Conservation (phyloP, 1,284 basidiomycete genomes). For the Laetiporus sulphureus region DNA sequence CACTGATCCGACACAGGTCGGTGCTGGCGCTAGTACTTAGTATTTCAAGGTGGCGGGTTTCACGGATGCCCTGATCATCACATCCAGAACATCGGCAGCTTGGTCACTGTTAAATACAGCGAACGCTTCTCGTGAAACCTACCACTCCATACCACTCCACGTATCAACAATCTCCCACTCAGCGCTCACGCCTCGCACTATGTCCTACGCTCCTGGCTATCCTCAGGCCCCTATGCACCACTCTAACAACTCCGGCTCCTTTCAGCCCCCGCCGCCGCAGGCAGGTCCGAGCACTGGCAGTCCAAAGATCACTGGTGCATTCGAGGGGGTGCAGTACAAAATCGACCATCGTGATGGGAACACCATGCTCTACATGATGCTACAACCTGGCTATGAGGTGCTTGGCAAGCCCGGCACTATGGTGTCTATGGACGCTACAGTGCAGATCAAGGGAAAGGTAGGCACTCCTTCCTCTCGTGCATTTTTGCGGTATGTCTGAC, state of each 20-base stretch:
- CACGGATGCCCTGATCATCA: neutral
- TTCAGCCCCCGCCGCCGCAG: conserved; percentile 1
- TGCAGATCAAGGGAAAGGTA: conserved; percentile 27
- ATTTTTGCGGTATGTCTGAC: too few species aligned
- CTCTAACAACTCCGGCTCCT: conserved; percentile 3
- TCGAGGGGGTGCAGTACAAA: conserved; percentile 24
- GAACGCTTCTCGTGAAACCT: neutral
- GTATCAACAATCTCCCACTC: too few species aligned
- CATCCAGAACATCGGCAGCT: neutral
- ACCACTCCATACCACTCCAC: neutral
- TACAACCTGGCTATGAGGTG: conserved; percentile 23
- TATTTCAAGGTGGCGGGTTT: too few species aligned
- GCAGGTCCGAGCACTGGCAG: conserved; percentile 1
- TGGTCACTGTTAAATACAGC: conserved; percentile 6
- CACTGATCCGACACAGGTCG: too few species aligned
- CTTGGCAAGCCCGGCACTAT: conserved; percentile 28
- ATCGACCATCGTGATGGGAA: conserved; percentile 29
- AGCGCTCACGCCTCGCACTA: too few species aligned
- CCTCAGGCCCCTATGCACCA: conserved; percentile 6
- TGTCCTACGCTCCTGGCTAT: conserved; percentile 10
- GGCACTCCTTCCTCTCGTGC: neutral
- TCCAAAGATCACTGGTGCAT: conserved; percentile 16
- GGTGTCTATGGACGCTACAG: conserved; percentile 27
- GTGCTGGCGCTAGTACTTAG: too few species aligned
- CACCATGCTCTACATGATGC: conserved; percentile 23